Percentiles rank a stretch among this genome's conserved stretches.
phyloP scores from a whole-genome alignment of 371 early-diverging fungal genomes.

The Umbelopsis sp. region DNA sequence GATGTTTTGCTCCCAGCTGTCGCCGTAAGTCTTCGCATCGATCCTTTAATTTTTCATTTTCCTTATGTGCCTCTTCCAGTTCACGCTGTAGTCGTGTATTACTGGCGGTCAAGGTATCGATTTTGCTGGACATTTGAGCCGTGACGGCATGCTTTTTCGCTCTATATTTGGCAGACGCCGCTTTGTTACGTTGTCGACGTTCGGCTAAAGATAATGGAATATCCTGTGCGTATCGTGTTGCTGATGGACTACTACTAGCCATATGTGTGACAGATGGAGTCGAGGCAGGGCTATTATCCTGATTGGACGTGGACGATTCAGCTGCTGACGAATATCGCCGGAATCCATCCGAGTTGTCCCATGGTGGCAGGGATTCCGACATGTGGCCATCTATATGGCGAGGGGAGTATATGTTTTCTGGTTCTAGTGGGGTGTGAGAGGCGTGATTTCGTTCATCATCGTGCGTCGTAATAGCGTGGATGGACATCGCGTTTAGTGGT shows the following conservation, averaged over 20 bases:
- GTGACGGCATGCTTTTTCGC: constrained; percentile 48
- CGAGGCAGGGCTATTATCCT: neutral
- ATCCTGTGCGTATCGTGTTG: constrained; percentile 8
- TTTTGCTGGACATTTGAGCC: neutral
- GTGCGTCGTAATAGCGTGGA: constrained; percentile 1
- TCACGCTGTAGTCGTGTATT: neutral
- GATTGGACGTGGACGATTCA: constrained; percentile 1
- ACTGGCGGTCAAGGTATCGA: neutral
- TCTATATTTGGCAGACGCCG: constrained; percentile 68
- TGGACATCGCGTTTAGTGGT: constrained; percentile 9
- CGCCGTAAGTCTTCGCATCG: neutral
- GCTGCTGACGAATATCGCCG: constrained; percentile 9
- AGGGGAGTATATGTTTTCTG: neutral
- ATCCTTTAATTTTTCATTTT: neutral
- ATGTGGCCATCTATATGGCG: neutral
- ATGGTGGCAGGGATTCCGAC: neutral
- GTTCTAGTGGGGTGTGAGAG: neutral
- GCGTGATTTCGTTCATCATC: neutral
- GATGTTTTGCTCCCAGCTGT: neutral
- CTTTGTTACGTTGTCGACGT: constrained; percentile 62
- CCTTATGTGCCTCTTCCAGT: neutral
- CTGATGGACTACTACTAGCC: neutral
- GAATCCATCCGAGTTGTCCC: neutral
- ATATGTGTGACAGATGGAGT: neutral
- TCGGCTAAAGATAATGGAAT: constrained; percentile 53